A percentile compares a stretch with the other conserved stretches of the same genome.
Evolutionary conservation across 1,284 basidiomycete genomes (phyloP).

Genomic region (Naganishia sp.): DNA sequence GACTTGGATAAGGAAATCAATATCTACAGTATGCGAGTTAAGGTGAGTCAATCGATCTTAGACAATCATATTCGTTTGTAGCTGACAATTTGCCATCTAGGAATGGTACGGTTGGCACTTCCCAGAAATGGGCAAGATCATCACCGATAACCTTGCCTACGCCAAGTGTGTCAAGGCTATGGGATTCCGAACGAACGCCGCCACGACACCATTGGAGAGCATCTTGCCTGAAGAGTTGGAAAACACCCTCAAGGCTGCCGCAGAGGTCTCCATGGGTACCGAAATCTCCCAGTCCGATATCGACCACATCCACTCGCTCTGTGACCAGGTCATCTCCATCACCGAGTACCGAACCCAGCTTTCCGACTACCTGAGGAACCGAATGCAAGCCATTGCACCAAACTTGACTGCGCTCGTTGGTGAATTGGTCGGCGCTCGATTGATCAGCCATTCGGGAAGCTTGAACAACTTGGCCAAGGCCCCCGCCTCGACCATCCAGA

Average conservation of each 20-base stretch:
- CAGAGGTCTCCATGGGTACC: slow-evolving; percentile 97
- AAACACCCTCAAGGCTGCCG: slow-evolving; percentile 83
- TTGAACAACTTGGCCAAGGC: slow-evolving; percentile 92
- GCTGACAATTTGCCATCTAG: slow-evolving; percentile 54
- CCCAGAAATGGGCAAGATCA: slow-evolving; percentile 98
- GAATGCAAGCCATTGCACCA: slow-evolving; percentile 96
- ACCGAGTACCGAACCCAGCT: slow-evolving; percentile 91
- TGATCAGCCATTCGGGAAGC: slow-evolving; percentile 96
- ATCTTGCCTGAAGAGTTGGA: slow-evolving; percentile 95
- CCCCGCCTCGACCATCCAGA: slow-evolving; percentile 96
- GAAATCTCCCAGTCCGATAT: slow-evolving; percentile 97
- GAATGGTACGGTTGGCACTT: slow-evolving; percentile 99
- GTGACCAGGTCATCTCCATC: slow-evolving; percentile 96
- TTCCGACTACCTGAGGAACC: slow-evolving; percentile 90
- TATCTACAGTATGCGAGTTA: slow-evolving; percentile 98
- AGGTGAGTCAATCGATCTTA: slow-evolving; percentile 60
- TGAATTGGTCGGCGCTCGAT: slow-evolving; percentile 90
- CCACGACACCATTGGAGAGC: slow-evolving; percentile 78
- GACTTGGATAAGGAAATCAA: slow-evolving; percentile 99
- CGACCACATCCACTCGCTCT: slow-evolving; percentile 88
- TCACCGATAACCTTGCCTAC: slow-evolving; percentile 94
- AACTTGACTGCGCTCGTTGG: slow-evolving; percentile 95
- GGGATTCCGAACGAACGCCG: slow-evolving; percentile 95
- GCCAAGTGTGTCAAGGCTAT: slow-evolving; percentile 85
- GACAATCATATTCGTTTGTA: neutral